Evolutionary conservation across 2,329 filamentous ascomycete species (phyloP).

Genomic region (Cladosporium austrohemisphaericum): DNA sequence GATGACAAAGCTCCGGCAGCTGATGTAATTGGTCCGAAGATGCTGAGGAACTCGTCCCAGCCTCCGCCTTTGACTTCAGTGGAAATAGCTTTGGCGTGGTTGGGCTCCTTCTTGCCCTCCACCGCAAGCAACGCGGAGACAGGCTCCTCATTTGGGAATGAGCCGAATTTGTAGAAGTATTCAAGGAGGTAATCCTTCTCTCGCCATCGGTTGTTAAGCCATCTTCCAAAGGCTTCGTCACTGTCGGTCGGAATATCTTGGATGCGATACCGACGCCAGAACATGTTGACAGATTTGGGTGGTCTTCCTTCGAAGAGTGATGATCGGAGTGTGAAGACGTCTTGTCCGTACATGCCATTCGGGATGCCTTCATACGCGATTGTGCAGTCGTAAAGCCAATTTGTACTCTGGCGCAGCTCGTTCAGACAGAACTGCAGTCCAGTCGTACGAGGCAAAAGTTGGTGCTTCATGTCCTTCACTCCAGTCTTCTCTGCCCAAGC

Average conservation of each 20-base stretch:
- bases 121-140: slow-evolving; percentile 33
- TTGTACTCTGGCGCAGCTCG: slow-evolving; percentile 68
- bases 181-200: slow-evolving; percentile 91
- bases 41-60: slow-evolving; percentile 51
- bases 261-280: slow-evolving; percentile 84
- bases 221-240: slow-evolving; percentile 70
- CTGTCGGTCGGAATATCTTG: slow-evolving; percentile 76
- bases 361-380: slow-evolving; percentile 92
- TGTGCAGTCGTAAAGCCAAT: slow-evolving; percentile 89
- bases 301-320: slow-evolving; percentile 86
- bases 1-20: slow-evolving; percentile 46
- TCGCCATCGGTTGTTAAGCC: slow-evolving; percentile 82
- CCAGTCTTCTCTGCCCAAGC: slow-evolving; percentile 74
- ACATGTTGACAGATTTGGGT: slow-evolving; percentile 93
- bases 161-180: slow-evolving; percentile 67
- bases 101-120: slow-evolving; percentile 34
- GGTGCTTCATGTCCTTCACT: slow-evolving; percentile 67
- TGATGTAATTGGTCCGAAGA: slow-evolving; percentile 50
- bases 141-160: slow-evolving; percentile 68
- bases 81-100: slow-evolving; percentile 43
- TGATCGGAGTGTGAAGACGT: slow-evolving; percentile 80
- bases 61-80: slow-evolving; percentile 48
- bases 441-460: slow-evolving; percentile 74
- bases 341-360: slow-evolving; percentile 79
- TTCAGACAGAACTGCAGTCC: slow-evolving; percentile 76